Evolutionary conservation across 2,329 filamentous ascomycete species (phyloP).

Genomic region (Calonectria pteridis): DNA sequence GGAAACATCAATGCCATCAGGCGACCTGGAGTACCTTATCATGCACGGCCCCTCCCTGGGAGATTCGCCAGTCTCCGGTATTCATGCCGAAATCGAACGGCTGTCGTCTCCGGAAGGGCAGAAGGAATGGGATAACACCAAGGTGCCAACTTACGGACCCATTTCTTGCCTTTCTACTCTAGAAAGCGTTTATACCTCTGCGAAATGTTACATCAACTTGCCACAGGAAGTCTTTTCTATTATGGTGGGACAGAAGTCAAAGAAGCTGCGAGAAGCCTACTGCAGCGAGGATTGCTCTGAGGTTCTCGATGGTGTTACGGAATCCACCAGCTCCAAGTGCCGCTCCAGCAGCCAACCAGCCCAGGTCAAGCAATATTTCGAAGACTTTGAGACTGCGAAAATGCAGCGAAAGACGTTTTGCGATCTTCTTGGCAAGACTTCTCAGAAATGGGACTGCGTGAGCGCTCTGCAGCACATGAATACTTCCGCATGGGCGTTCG

Average conservation of each 20-base stretch:
- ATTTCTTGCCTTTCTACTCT: not conserved
- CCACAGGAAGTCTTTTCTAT: not conserved
- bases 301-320: not conserved
- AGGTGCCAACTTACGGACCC: not conserved
- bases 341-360: not conserved
- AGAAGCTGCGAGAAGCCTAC: not conserved
- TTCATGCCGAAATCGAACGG: not conserved
- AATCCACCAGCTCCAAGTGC: not conserved
- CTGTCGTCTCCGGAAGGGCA: not conserved
- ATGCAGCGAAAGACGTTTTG: not conserved
- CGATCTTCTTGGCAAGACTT: not conserved
- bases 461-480: not conserved
- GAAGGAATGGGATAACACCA: not conserved
- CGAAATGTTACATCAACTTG: constrained; percentile 7
- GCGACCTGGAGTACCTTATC: constrained; percentile 4
- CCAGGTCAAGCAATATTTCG: not conserved
- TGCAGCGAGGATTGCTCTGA: not conserved
- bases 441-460: not conserved
- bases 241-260: not conserved
- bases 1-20: not conserved
- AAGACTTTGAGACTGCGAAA: not conserved
- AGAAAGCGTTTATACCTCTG: not conserved
- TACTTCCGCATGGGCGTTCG: constrained; percentile 2
- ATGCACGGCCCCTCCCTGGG: not conserved
- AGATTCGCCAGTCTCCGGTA: constrained; percentile 4